Evolutionary conservation across 2,329 filamentous ascomycete genomes (phyloP), one percentile per base, ranked within the genome.

Genomic region (Sarocladium brachiariae): DNA sequence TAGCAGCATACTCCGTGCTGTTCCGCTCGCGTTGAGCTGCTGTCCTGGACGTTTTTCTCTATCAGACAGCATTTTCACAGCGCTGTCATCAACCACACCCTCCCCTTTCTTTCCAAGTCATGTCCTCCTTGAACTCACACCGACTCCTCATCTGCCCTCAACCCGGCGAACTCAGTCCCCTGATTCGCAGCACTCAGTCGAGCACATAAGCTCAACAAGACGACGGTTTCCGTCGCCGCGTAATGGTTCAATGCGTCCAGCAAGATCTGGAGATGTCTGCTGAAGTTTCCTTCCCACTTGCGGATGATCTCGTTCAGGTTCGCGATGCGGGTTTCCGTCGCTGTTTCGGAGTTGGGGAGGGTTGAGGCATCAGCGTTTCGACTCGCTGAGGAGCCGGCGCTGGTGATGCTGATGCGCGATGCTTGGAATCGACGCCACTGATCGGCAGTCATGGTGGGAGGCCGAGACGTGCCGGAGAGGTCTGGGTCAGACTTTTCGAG

Each of bases 171-270:
- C 61, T 84, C 80, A 0, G 80, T 84, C 18, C 87, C 87, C 63
- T 91, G 87, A 54, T 87, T 89, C 11, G 87, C 89, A 53, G 86
- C 89, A 60, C 86, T 91, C 61, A 95, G 64, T 54, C 89, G 72
- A 11, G 89, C 89, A 63, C 89, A 95, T 14, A 99, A 73, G 57
- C 91, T 92, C 55, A 97, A 71, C 56, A 99, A 76, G 16, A 96
- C 93, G 2, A 96, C 92, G 34, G 93, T 97, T 72, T 99, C 93
- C 0, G 93, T 97, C 0, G 93, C 93, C 2, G 93, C 93, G 60
- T 96, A 95, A 67, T 97, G 96, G 60, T 99, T 97, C 55, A 99
- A 76, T 54, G 89, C 92, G 64, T 97, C 93, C 33, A 97, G 81
- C 60, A 99, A 69, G 57, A 97, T 96, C 71, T 95, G 91, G 59